Conservation (phyloP, 1,284 basidiomycete genomes). For the Austropuccinia psidii region DNA sequence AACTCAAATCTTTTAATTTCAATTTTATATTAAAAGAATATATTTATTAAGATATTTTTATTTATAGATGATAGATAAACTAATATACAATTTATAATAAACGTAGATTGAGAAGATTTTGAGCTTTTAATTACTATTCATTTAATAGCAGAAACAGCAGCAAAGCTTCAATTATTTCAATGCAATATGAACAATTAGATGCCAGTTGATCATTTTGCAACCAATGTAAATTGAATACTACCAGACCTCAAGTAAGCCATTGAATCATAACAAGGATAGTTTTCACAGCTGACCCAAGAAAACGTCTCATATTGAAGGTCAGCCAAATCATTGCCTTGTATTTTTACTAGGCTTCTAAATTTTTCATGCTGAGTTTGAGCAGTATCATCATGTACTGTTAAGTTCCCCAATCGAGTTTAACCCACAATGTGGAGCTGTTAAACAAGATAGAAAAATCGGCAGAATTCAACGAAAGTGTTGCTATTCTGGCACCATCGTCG, state of each 20-base stretch:
- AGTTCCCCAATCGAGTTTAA: conserved; percentile 78
- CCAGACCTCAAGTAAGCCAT: conserved; percentile 77
- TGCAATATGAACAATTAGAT: no score
- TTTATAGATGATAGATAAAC: no score
- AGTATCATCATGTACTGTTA: conserved; percentile 76
- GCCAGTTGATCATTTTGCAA: no score
- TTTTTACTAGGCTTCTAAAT: conserved; percentile 83
- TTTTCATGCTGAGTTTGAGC: conserved; percentile 51
- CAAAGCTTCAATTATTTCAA: no score
- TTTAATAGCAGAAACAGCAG: no score
- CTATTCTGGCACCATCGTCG: conserved; percentile 64
- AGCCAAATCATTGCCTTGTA: conserved; percentile 90
- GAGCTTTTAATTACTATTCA: no score
- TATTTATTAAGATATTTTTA: no score
- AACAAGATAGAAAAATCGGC: conserved; percentile 79
- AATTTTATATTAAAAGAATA: no score
- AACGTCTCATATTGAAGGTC: conserved; percentile 94
- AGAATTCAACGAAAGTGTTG: conserved; percentile 82
- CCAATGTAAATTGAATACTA: conserved; percentile 80
- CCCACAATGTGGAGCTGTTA: conserved; percentile 64
- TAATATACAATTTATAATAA: no score
- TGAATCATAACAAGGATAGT: conserved; percentile 76
- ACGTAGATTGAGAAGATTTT: no score
- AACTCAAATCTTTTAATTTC: no score
- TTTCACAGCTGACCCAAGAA: conserved; percentile 59